Base-by-base conservation (phyloP, 805 yeast genomes). In the Ogataea glucozyma region DNA sequence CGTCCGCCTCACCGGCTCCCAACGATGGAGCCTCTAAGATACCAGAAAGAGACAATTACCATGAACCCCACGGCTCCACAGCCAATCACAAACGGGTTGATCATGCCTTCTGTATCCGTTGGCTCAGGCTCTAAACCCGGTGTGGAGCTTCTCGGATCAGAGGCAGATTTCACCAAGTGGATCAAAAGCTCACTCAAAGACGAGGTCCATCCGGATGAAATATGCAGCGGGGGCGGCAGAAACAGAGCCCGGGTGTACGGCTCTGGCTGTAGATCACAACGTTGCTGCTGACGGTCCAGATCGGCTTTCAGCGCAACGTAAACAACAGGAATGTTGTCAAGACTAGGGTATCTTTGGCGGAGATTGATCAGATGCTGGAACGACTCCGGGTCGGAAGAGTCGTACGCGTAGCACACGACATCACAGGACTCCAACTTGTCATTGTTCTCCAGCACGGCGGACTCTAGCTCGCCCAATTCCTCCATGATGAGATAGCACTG, bases 261-360 rank as follows among this genome's bases (percentile, higher is more conserved):
- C 53, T 93, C 98, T 0, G 99, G 99, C 58, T 88, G 97, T 5
- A 75, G 68, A 42, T 79, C 86, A 27, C 84, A 80, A 26, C 99
- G 65, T 57, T 93, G 99, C 57, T 91, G 97, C 60, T 90, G 98
- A 52, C 95, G 81, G 62, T 93, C 99, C 26, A 88, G 70, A 64
- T 93, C 99, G 0, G 99, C 98, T 58, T 93, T 93, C 26, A 90
- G 68, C 0, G 97, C 99, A 1, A 90, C 97, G 57, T 83, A 87
- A 0, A 93, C 81, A 4, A 84, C 76, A 0, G 99, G 99, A 2
- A 93, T 66, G 32, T 73, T 72, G 51, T 83, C 77, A 14, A 83
- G 65, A 23, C 70, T 67, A 2, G 81, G 76, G 55, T 84, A 80
- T 48, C 69, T 73, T 22, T 73, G 68, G 11, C 89, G 67, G n/a